These are phyloP conservation scores for Saturnispora sekii DNA, from an alignment of 805 yeast species.

Conservation along the genomic window DNA sequence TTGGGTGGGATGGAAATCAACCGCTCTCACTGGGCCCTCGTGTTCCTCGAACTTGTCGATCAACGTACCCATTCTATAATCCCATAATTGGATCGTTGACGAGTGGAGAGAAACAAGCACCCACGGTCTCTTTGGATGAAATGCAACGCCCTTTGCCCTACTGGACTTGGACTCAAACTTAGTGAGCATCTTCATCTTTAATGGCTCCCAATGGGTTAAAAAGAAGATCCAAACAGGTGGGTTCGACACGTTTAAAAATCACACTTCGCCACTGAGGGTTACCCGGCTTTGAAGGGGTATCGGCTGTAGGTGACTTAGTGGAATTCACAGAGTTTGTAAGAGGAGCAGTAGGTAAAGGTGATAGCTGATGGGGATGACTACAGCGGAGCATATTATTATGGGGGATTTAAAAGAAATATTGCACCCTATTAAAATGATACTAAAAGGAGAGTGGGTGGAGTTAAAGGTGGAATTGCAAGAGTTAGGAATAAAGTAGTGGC, in stretches of 20 bases:
- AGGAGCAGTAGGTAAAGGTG: not conserved
- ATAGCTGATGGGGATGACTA: not conserved
- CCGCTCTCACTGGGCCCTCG: constrained; percentile 95
- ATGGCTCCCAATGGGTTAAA: not conserved
- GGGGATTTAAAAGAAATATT: no score
- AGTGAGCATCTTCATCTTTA: constrained; percentile 52
- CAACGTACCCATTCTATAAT: constrained; percentile 97
- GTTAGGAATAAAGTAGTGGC: no score
- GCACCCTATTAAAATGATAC: no score
- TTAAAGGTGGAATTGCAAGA: no score
- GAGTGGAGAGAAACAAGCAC: constrained; percentile 91
- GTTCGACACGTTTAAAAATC: not conserved
- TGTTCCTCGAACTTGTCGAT: constrained; percentile 96
- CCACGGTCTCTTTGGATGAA: constrained; percentile 97
- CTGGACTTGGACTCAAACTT: constrained; percentile 65
- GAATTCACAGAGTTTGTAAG: no score
- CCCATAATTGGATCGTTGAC: constrained; percentile 99
- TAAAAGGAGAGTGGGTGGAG: no score
- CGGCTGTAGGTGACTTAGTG: no score
- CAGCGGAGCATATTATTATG: no score
- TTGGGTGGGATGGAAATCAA: constrained; percentile 96
- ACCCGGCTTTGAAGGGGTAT: not conserved
- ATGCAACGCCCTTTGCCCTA: constrained; percentile 95
- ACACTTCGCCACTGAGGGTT: not conserved
- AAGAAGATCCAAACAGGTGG: not conserved